Percentiles rank a stretch among this genome's conserved stretches.
phyloP scores from a whole-genome alignment of 495 filamentous ascomycete species.

The Aspergillus diversus region DNA sequence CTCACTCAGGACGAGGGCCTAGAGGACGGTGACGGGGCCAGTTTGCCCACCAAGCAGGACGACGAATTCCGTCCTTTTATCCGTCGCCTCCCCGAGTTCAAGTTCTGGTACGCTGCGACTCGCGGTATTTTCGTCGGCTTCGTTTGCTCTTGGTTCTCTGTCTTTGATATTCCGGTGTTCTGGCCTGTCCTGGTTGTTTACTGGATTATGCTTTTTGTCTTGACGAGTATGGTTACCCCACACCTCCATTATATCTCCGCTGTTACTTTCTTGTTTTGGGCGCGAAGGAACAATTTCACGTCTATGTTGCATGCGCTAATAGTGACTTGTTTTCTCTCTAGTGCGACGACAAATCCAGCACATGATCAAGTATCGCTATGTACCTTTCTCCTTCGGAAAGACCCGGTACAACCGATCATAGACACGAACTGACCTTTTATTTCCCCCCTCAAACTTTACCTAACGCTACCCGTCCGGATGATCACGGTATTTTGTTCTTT shows the following conservation, averaged over 20 bases:
- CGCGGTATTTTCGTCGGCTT: constrained; percentile 85
- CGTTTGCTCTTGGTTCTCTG: constrained; percentile 84
- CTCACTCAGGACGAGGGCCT: constrained; percentile 94
- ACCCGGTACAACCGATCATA: constrained; percentile 65
- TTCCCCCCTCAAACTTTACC: constrained; percentile 1
- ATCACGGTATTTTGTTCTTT: constrained; percentile 12
- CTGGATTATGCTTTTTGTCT: constrained; percentile 92
- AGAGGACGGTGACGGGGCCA: constrained; percentile 79
- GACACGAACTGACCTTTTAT: constrained; percentile 7
- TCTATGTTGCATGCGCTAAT: background rate
- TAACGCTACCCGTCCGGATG: constrained; percentile 6
- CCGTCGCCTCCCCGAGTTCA: constrained; percentile 94
- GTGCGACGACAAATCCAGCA: constrained; percentile 99
- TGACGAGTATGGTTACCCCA: constrained; percentile 77
- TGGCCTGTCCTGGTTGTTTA: constrained; percentile 98
- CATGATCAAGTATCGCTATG: constrained; percentile 99
- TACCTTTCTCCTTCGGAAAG: constrained; percentile 94
- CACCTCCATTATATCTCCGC: no score
- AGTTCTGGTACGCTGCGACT: constrained; percentile 97
- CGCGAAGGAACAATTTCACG: background rate
- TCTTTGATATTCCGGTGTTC: constrained; percentile 97
- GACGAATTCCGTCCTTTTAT: constrained; percentile 99
- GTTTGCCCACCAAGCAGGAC: constrained; percentile 89
- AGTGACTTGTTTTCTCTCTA: constrained; percentile 33
- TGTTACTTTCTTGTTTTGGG: background rate